Evolutionary conservation across 345 rosid species (phyloP), one percentile per base, ranked within the genome.

Genomic region (Aethionema arabicum): DNA sequence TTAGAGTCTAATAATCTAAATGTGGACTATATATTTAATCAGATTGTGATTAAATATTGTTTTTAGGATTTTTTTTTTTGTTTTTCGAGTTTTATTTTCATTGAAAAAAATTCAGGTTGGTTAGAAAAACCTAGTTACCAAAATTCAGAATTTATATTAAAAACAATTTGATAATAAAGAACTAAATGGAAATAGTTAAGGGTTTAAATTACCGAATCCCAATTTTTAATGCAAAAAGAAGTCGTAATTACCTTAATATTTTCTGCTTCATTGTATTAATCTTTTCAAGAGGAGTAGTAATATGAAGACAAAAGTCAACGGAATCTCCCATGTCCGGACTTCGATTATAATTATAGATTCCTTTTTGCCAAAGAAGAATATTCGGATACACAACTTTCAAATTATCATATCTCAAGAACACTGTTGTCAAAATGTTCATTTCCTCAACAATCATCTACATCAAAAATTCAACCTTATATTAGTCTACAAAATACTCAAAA

Each of bases 311-410:
- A 74, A 85, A 93, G 45, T 73, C 79, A 4, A 90, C 59, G 4
- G 63, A 74, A 6, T 93, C 99, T 11, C 85, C 84, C 97, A 90
- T 93, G 45, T 93, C 97, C 2, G 97, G 97, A 64, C 99, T 93
- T 2, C 95, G 90, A 32, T 87, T 75, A 58, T 29, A 90, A 72
- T 90, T 93, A 30, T 83, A 72, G 21, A 93, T 90, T 13, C 91
- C 66, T 59, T 66, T 85, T 5, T 77, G 69, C 21, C 92, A 82
- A 2, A 93, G 84, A 67, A 79, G 66, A 32, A 76, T 82, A 53
- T 93, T 93, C 0, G 89, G 96, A 52, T 68, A 84, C n/a, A 78
- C 51, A 8, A 93, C 61, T 76, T 84, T 93, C 63, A 70, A 53
- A 64, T 90, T 93, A 73, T 93, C 99, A n/a, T 29, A 68, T 75